Evolutionary conservation across 148 eudicot species (phyloP), one percentile per base, ranked within the genome.

Genomic region (Vaccinium darrowii): DNA sequence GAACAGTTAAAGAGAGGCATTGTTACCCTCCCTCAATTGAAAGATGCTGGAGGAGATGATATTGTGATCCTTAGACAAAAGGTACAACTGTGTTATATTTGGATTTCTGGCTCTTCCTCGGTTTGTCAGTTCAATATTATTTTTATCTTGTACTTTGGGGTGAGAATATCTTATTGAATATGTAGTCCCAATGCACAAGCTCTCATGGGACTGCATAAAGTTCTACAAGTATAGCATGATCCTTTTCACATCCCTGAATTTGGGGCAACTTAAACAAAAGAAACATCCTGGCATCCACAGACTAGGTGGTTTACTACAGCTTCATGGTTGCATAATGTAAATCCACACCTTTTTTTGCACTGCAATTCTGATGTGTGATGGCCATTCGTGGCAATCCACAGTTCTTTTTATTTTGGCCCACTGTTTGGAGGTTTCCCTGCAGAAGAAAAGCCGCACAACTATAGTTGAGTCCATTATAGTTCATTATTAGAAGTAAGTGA

Each of bases 1-100:
- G 98, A 97, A 83, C 98, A 97, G 83, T 82, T 97, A 84, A 97
- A 93, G 88, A 90, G 92, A 85, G 99, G 99, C 75, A 94, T 97
- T 78, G 88, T 91, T 72, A 88, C 88, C 80, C 89, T 90, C 86
- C 95, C 96, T 89, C 95, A 91, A 89, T 86, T 81, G 76, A 94
- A 93, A 87, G 92, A 85, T 79, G 74, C 86, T 83, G 94, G 94
- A 71, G 96, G 90, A 83, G 94, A 92, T 71, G 98, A 97, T 89
- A 89, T 97, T 84, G 89, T 93, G 86, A 89, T 91, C 76, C 87
- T 97, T 79, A 97, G 92, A 90, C 98, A 97, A 83, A 94, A 97
- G 99, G 99, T 97, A 87, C 23, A 33, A 1, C 16, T 75, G 79
- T 57, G n/a, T 11, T 54, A 36, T 71, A 53, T 57, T 73, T 51